Evolutionary conservation across 345 rosid species (phyloP).

Genomic region (Hypericum androsaemum): DNA sequence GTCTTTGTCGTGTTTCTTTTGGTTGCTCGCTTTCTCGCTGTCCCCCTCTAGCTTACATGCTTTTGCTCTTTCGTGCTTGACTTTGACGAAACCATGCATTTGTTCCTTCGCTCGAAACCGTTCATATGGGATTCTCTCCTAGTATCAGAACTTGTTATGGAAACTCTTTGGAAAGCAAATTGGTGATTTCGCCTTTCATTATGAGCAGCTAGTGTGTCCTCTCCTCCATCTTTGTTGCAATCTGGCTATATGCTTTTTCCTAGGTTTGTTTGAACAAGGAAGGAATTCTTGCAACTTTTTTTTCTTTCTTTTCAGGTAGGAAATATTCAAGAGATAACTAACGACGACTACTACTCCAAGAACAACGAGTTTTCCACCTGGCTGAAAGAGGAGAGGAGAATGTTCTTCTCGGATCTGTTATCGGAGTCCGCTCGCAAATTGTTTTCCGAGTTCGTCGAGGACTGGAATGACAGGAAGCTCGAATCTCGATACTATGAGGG

Average conservation of each 20-base stretch:
- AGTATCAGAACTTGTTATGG: too few relatives aligned
- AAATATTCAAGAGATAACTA: constrained; percentile 54
- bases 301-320: constrained; percentile 32
- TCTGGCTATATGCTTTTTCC: background rate
- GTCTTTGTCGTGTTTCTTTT: background rate
- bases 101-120: too few relatives aligned
- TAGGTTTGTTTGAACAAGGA: background rate
- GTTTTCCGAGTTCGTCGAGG: constrained; percentile 54
- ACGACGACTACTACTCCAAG: constrained; percentile 79
- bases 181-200: too few relatives aligned
- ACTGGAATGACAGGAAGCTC: constrained; percentile 72
- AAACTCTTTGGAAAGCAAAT: too few relatives aligned
- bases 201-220: too few relatives aligned
- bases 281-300: background rate
- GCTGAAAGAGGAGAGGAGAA: constrained; percentile 70
- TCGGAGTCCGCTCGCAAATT: constrained; percentile 60
- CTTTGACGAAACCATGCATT: too few relatives aligned
- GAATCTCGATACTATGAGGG: constrained; percentile 74
- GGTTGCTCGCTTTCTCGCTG: constrained; percentile 3
- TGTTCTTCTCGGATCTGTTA: constrained; percentile 74
- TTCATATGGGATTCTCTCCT: too few relatives aligned
- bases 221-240: too few relatives aligned
- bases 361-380: constrained; percentile 85
- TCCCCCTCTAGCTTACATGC: too few relatives aligned
- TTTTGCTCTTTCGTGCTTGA: too few relatives aligned